Evolutionary conservation across 192 early-diverging fungal species (phyloP).

Genomic region (Kickxella alabastrina): DNA sequence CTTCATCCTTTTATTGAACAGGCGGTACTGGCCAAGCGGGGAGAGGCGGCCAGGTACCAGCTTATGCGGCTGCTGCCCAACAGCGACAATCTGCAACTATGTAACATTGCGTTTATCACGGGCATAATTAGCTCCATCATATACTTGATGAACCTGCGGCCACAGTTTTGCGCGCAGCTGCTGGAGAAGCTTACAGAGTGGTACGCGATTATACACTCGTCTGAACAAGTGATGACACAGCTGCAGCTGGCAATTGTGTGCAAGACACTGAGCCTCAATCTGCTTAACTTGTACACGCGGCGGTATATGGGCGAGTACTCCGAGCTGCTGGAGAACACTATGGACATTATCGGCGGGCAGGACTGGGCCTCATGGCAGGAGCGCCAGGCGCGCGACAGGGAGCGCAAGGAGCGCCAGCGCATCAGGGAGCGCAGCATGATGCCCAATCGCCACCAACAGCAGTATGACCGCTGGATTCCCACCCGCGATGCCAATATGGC

Average conservation of each 20-base stretch:
- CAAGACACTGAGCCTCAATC: conserved; percentile 38
- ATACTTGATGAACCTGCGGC: conserved; percentile 43
- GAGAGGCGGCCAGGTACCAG: conserved; percentile 29
- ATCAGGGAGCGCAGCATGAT: conserved; percentile 11
- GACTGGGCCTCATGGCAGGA: conserved; percentile 45
- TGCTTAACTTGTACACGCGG: conserved; percentile 38
- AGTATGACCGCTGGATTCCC: too few relatives aligned
- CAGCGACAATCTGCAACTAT: conserved; percentile 39
- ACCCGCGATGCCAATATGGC: conserved; percentile 3
- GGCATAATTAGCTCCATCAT: conserved; percentile 41
- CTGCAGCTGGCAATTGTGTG: conserved; percentile 31
- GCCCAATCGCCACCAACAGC: conserved; percentile 8
- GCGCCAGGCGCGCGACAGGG: conserved; percentile 19
- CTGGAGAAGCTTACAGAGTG: conserved; percentile 32
- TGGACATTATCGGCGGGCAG: conserved; percentile 36
- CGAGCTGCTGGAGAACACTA: conserved; percentile 26
- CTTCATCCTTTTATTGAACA: conserved; percentile 29
- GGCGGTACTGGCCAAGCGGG: conserved; percentile 19
- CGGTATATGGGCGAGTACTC: conserved; percentile 27
- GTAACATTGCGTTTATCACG: conserved; percentile 48
- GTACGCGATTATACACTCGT: conserved; percentile 41
- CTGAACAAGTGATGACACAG: conserved; percentile 33
- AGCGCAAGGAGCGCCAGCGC: conserved; percentile 17
- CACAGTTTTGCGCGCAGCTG: conserved; percentile 35
- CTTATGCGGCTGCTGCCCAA: conserved; percentile 41